Evolutionary conservation across 2,329 filamentous ascomycete genomes (phyloP).

Genomic region (Colletotrichum godetiae): DNA sequence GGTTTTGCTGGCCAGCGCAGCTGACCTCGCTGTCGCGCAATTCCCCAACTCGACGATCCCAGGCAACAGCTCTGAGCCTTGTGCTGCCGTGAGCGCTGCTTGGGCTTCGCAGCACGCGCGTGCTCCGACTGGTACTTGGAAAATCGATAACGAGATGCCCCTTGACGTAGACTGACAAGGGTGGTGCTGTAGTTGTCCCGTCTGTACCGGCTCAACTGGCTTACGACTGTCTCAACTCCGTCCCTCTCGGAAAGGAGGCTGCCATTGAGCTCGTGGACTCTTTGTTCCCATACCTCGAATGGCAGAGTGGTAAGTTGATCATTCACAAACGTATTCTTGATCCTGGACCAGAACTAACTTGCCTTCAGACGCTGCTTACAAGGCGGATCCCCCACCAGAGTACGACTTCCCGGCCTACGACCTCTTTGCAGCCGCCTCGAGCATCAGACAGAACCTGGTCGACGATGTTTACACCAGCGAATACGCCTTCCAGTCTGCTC

Average conservation of each 20-base stretch:
- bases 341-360: neutral
- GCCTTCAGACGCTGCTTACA: conserved; percentile 50
- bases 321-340: too few species aligned
- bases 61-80: conserved; percentile 11
- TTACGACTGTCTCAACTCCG: conserved; percentile 53
- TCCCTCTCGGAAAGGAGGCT: conserved; percentile 51
- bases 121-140: conserved; percentile 5
- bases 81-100: conserved; percentile 17
- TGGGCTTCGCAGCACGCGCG: conserved; percentile 18
- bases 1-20: conserved; percentile 11
- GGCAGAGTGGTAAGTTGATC: conserved; percentile 46
- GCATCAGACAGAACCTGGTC: conserved; percentile 45
- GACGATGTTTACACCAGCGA: conserved; percentile 51
- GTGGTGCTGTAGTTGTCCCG: neutral
- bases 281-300: conserved; percentile 54
- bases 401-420: conserved; percentile 60
- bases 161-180: neutral
- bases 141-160: neutral
- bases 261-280: conserved; percentile 52
- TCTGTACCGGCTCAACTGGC: conserved; percentile 50
- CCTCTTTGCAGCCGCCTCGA: conserved; percentile 48
- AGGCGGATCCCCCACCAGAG: conserved; percentile 61
- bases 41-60: conserved; percentile 9
- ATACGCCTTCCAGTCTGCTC: conserved; percentile 53
- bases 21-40: neutral